Evolutionary conservation across 2,329 filamentous ascomycete genomes (phyloP).

Genomic region (Penicillium sp.): DNA sequence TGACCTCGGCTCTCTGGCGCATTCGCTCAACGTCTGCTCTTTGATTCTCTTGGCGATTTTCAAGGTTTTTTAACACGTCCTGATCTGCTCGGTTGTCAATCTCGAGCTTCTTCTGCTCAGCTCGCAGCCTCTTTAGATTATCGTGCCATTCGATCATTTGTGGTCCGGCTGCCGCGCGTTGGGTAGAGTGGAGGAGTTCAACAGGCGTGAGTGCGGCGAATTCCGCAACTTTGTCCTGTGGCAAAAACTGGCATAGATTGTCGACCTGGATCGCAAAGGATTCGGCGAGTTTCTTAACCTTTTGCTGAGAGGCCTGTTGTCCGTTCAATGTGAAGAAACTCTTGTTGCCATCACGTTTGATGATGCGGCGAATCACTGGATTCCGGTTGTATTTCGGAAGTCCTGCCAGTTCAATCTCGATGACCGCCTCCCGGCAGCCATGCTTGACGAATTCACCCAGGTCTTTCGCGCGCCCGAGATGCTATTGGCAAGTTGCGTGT

Average conservation of each 20-base stretch:
- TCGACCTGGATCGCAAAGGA: slow-evolving; percentile 88
- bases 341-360: slow-evolving; percentile 76
- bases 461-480: slow-evolving; percentile 79
- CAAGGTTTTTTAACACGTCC: slow-evolving; percentile 61
- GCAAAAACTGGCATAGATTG: slow-evolving; percentile 94
- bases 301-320: slow-evolving; percentile 55
- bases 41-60: slow-evolving; percentile 67
- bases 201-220: slow-evolving; percentile 80
- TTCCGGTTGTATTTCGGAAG: slow-evolving; percentile 55
- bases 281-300: slow-evolving; percentile 62
- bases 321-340: slow-evolving; percentile 74
- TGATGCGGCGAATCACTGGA: slow-evolving; percentile 66
- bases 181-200: slow-evolving; percentile 76
- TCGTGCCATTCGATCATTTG: slow-evolving; percentile 76
- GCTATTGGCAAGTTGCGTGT: slow-evolving; percentile 36
- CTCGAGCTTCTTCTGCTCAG: slow-evolving; percentile 61
- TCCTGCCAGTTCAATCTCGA: slow-evolving; percentile 85
- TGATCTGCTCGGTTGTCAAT: slow-evolving; percentile 54
- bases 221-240: slow-evolving; percentile 91
- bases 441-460: slow-evolving; percentile 92
- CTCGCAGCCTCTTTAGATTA: slow-evolving; percentile 64
- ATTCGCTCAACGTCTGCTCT: slow-evolving; percentile 78
- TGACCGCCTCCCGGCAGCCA: slow-evolving; percentile 66
- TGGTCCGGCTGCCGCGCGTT: slow-evolving; percentile 77
- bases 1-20: slow-evolving; percentile 65